A percentile compares a stretch with the other conserved stretches of the same genome.
Conservation (phyloP, 1,139 yeast genomes). For the Kodamaea suecica region DNA sequence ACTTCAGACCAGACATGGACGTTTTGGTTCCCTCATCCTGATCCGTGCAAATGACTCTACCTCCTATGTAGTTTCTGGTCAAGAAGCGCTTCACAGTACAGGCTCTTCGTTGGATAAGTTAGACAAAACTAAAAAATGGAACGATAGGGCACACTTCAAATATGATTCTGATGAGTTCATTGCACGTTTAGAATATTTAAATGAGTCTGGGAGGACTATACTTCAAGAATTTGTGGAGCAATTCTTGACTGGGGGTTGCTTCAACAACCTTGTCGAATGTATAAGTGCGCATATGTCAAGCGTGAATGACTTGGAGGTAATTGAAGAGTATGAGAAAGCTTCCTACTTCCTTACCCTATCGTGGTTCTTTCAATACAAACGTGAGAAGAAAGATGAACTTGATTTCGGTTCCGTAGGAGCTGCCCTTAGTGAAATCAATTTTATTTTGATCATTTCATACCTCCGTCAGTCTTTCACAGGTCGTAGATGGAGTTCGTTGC, state of each 20-base stretch:
- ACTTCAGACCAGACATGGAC: constrained; percentile 75
- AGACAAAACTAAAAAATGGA: constrained; percentile 71
- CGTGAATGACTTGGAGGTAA: constrained; percentile 36
- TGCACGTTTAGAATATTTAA: constrained; percentile 16
- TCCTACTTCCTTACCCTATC: constrained; percentile 58
- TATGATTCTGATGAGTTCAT: constrained; percentile 45
- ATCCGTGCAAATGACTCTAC: constrained; percentile 57
- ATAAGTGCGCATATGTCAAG: constrained; percentile 45
- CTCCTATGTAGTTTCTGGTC: constrained; percentile 71
- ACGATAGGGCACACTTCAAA: constrained; percentile 39
- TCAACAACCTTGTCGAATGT: constrained; percentile 59
- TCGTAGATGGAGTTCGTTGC: constrained; percentile 55
- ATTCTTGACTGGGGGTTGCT: constrained; percentile 68
- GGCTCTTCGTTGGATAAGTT: constrained; percentile 46
- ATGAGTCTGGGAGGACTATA: constrained; percentile 23
- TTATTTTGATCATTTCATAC: constrained; percentile 56
- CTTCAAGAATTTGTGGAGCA: constrained; percentile 47
- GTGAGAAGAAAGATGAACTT: constrained; percentile 13
- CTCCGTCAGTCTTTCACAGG: constrained; percentile 53
- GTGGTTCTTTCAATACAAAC: constrained; percentile 59
- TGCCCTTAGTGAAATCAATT: constrained; percentile 62
- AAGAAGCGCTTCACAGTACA: constrained; percentile 54
- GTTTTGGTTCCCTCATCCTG: constrained; percentile 85
- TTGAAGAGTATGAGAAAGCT: constrained; percentile 41
- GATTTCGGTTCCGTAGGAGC: constrained; percentile 67